phyloP scores from a whole-genome alignment of 2,329 filamentous ascomycete genomes.

The Aspergillus calidoustus region DNA sequence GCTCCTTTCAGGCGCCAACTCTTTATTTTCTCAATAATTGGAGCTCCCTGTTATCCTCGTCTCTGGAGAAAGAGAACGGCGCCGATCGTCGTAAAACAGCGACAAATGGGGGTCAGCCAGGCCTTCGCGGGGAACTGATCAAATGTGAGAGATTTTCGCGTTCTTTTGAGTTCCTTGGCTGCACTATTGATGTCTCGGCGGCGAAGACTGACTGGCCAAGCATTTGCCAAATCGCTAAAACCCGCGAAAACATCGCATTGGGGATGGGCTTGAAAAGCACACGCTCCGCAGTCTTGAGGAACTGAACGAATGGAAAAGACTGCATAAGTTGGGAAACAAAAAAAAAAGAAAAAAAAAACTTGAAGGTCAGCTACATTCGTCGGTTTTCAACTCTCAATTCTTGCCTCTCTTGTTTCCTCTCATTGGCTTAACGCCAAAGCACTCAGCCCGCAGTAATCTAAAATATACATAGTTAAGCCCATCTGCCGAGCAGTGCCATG shows the following conservation, averaged over 20 bases:
- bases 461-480: constrained; percentile 63
- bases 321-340: too few species aligned
- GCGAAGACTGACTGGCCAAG: constrained; percentile 2
- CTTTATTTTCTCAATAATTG: constrained; percentile 2
- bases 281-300: not conserved
- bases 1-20: not conserved
- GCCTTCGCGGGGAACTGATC: not conserved
- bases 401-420: constrained; percentile 6
- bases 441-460: not conserved
- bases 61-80: not conserved
- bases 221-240: constrained; percentile 1
- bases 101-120: not conserved
- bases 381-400: not conserved
- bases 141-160: constrained; percentile 5
- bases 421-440: not conserved
- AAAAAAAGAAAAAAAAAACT: too few species aligned
- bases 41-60: not conserved
- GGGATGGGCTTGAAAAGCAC: not conserved
- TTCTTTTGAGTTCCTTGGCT: constrained; percentile 5
- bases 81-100: constrained; percentile 1
- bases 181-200: too few species aligned
- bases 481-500: constrained; percentile 84
- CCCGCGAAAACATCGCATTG: constrained; percentile 5
- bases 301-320: too few species aligned
- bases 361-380: not conserved